Evolutionary conservation across 768 basidiomycete species (phyloP), one percentile per base, ranked within the genome.

Genomic region (Zangia roseola): DNA sequence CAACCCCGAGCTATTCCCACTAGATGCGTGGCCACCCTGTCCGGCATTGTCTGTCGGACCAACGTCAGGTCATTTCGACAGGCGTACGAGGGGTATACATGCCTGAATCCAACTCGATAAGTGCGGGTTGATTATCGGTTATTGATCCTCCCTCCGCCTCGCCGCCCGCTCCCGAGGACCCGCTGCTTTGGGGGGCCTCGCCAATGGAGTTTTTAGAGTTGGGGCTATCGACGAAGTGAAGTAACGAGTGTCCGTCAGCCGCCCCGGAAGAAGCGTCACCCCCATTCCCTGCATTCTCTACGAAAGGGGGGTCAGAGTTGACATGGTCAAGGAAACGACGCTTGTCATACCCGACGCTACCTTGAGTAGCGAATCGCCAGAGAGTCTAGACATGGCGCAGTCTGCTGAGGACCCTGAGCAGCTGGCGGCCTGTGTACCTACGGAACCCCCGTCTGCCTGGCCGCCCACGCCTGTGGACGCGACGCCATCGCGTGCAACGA

Each of bases 1-100:
- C 38, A 33, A 33, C 38, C 39, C 53, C 21, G 50, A 52, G 50
- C 26, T 47, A 38, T 48, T 46, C 30, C 73, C 69, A 52, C 68
- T 71, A 23, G 54, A 59, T 35, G 71, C 69, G 16, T 55, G 50
- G 33, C 72, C 73, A 12, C 64, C 71, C 19, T 59, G 40, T 20
- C 72, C 74, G 13, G 60, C 71, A 31, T 75, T 74, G 43, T 63
- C 76, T 79, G 54, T 47, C 0, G 21, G 23, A 14, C 31, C n/a
- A 23, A 17, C 9, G 34, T 46, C 33, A 47, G 19, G 35, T 10
- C 17, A 9, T 16, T 33, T 30, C 13, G 20, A 44, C 20, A 19
- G 3, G 25, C 7, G 10, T 31, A 31, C 6, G 13, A 16, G 24
- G 5, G 10, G 39, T 38, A 44, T 30, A 42, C 62, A 49, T 56